These are phyloP conservation scores for Clavispora phyllophila DNA, from an alignment of 805 yeast species.

Conservation along the genomic window DNA sequence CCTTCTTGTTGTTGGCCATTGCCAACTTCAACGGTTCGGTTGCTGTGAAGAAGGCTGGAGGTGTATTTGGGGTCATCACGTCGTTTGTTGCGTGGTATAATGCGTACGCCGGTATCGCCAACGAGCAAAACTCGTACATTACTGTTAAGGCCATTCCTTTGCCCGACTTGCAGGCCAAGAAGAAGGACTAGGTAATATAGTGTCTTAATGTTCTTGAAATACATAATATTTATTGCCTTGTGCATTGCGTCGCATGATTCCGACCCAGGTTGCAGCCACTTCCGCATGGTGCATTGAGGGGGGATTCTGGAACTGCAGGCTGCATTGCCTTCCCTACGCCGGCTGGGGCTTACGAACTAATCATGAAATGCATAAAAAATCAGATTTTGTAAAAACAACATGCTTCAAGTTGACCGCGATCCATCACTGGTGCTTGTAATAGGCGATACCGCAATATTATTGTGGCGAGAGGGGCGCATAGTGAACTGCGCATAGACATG, in stretches of 20 bases:
- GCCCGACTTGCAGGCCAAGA: conserved; percentile 35
- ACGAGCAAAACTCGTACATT: conserved; percentile 57
- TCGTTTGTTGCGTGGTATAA: conserved; percentile 43
- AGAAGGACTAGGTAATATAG: conserved; percentile 8
- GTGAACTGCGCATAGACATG: no score
- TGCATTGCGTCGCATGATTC: neutral
- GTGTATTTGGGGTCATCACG: conserved; percentile 39
- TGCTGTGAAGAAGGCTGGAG: conserved; percentile 35
- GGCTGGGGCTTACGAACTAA: no score
- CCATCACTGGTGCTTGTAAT: no score
- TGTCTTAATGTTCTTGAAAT: neutral
- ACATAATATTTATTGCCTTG: neutral
- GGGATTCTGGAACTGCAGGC: no score
- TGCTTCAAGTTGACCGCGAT: no score
- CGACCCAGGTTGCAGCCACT: neutral
- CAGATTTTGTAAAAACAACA: no score
- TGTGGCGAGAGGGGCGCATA: no score
- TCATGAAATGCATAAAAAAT: no score
- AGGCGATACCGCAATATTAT: no score
- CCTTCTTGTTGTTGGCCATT: conserved; percentile 38
- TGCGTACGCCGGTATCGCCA: conserved; percentile 48
- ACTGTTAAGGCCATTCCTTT: conserved; percentile 46
- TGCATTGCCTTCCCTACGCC: no score
- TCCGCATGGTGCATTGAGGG: neutral
- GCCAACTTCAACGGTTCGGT: conserved; percentile 29